phyloP scores from a whole-genome alignment of 1,284 basidiomycete species.

The Leccinum brunneo-olivaceum region DNA sequence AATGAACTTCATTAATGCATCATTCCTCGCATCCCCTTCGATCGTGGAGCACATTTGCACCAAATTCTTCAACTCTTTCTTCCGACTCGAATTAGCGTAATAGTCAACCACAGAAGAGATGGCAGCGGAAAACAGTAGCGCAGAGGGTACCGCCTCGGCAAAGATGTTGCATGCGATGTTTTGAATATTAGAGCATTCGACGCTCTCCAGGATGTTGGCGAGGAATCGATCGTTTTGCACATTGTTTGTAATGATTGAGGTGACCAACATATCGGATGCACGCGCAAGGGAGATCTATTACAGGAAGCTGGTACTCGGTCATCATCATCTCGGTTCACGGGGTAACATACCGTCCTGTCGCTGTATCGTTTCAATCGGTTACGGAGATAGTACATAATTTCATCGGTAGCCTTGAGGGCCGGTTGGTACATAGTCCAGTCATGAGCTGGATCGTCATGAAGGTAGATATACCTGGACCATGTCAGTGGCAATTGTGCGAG shows the following conservation, averaged over 20 bases:
- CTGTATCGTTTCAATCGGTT: constrained; percentile 31
- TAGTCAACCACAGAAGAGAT: constrained; percentile 58
- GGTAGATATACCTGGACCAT: constrained; percentile 50
- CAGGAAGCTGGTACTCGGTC: not conserved
- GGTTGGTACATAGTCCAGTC: constrained; percentile 56
- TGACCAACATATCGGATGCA: constrained; percentile 18
- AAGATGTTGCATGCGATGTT: constrained; percentile 33
- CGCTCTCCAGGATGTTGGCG: constrained; percentile 9
- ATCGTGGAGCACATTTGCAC: constrained; percentile 29
- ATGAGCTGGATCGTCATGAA: constrained; percentile 46
- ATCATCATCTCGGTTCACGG: not conserved
- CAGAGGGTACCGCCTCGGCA: constrained; percentile 44
- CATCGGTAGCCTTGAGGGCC: constrained; percentile 35
- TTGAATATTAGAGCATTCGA: constrained; percentile 2
- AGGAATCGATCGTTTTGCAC: constrained; percentile 22
- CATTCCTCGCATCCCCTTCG: constrained; percentile 22
- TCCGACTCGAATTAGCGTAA: constrained; percentile 44
- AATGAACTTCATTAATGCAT: constrained; percentile 40
- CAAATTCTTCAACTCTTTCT: constrained; percentile 39
- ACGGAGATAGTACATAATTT: constrained; percentile 38
- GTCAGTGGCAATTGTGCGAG: constrained; percentile 1
- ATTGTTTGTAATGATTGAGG: constrained; percentile 22
- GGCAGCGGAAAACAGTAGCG: constrained; percentile 47
- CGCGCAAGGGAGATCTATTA: constrained; percentile 18
- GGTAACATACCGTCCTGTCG: constrained; percentile 21